phyloP scores from a whole-genome alignment of 2,329 filamentous ascomycete genomes.

The Chaetomium olivaceum region DNA sequence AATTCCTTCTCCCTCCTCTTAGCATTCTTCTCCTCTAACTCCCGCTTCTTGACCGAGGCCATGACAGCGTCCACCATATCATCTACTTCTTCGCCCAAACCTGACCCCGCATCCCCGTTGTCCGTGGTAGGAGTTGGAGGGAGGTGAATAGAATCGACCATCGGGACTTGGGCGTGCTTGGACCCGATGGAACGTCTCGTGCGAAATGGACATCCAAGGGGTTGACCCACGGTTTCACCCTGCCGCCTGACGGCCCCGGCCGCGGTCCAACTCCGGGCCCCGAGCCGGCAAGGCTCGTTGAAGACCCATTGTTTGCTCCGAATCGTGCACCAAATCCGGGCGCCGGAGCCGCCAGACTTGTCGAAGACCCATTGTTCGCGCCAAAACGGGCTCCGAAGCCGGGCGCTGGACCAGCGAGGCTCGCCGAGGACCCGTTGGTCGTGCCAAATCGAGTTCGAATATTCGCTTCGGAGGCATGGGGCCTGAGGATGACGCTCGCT shows the following conservation, averaged over 20 bases:
- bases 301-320: slow-evolving; percentile 35
- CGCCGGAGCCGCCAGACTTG: slow-evolving; percentile 35
- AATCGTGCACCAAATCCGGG: slow-evolving; percentile 32
- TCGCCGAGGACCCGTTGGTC: slow-evolving; percentile 36
- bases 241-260: slow-evolving; percentile 39
- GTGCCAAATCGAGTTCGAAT: slow-evolving; percentile 41
- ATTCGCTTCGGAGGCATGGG: slow-evolving; percentile 44
- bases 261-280: slow-evolving; percentile 35
- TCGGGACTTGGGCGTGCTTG: slow-evolving; percentile 41
- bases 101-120: slow-evolving; percentile 34
- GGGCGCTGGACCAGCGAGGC: slow-evolving; percentile 36
- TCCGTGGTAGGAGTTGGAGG: slow-evolving; percentile 29
- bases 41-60: slow-evolving; percentile 32
- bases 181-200: slow-evolving; percentile 34
- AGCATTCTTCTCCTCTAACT: slow-evolving; percentile 26
- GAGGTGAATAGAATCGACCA: slow-evolving; percentile 46
- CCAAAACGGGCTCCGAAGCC: slow-evolving; percentile 39
- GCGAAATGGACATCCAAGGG: slow-evolving; percentile 51
- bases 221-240: slow-evolving; percentile 47
- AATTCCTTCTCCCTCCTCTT: slow-evolving; percentile 27
- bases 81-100: slow-evolving; percentile 37
- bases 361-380: slow-evolving; percentile 36
- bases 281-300: slow-evolving; percentile 33
- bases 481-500: slow-evolving; percentile 35
- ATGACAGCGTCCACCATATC: slow-evolving; percentile 35